Conservation (phyloP, 2,329 filamentous ascomycete genomes). For the Paraconiothyrium sp. region DNA sequence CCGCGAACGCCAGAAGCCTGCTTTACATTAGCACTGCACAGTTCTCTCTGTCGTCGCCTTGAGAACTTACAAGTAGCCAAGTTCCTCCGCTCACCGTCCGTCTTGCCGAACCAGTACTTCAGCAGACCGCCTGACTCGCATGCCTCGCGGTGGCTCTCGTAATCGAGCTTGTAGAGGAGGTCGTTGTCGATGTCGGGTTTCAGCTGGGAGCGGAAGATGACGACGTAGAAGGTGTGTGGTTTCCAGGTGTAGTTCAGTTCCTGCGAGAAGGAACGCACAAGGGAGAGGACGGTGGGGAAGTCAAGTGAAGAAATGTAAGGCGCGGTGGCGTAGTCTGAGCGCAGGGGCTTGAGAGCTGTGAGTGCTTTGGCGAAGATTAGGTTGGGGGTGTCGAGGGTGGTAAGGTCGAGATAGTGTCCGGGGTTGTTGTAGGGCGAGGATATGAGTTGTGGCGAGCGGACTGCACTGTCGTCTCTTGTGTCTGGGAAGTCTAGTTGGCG, state of each 20-base stretch:
- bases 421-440: slow-evolving; percentile 79
- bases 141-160: slow-evolving; percentile 81
- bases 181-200: slow-evolving; percentile 72
- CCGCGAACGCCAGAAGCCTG: slow-evolving; percentile 71
- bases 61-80: slow-evolving; percentile 72
- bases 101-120: slow-evolving; percentile 91
- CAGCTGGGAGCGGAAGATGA: slow-evolving; percentile 82
- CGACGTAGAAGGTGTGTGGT: slow-evolving; percentile 78
- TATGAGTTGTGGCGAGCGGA: slow-evolving; percentile 60
- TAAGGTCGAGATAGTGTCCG: slow-evolving; percentile 77
- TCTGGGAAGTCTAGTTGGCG: slow-evolving; percentile 31
- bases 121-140: slow-evolving; percentile 81
- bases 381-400: slow-evolving; percentile 70
- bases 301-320: slow-evolving; percentile 81
- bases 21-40: slow-evolving; percentile 28
- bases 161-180: slow-evolving; percentile 77
- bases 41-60: neutral
- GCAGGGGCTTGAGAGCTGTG: slow-evolving; percentile 68
- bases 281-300: slow-evolving; percentile 70
- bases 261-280: slow-evolving; percentile 63
- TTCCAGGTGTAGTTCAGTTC: slow-evolving; percentile 64
- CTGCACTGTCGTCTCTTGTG: slow-evolving; percentile 1
- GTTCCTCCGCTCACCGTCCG: slow-evolving; percentile 76
- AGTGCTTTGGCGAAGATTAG: slow-evolving; percentile 77
- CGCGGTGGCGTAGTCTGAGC: slow-evolving; percentile 78